These are phyloP conservation scores for Colletotrichum karsti DNA, from an alignment of 2,329 filamentous ascomycete genomes.

Conservation along the genomic window DNA sequence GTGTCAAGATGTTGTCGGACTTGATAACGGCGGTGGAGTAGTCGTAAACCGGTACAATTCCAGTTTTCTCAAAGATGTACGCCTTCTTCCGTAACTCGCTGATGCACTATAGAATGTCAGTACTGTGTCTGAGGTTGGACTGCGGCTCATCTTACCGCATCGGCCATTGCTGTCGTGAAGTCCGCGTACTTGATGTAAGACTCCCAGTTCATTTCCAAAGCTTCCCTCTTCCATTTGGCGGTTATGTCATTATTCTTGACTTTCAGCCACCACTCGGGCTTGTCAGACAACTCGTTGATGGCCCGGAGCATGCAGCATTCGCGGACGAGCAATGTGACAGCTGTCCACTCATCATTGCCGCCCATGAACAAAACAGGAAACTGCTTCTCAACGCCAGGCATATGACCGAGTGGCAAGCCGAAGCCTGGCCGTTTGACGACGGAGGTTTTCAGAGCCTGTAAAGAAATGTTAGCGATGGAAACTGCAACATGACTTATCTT, in stretches of 20 bases:
- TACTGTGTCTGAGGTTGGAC: not conserved
- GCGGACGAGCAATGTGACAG: not conserved
- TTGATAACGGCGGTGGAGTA: conserved; percentile 32
- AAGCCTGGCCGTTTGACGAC: too few relatives aligned
- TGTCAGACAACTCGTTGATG: conserved; percentile 37
- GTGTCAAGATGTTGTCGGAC: conserved; percentile 31
- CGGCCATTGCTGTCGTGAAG: not conserved
- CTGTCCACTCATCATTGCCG: too few relatives aligned
- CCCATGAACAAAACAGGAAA: too few relatives aligned
- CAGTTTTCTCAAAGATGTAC: conserved; percentile 43
- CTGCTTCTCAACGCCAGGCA: too few relatives aligned
- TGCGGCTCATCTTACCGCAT: not conserved
- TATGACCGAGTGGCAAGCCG: too few relatives aligned
- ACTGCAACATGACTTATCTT: too few relatives aligned
- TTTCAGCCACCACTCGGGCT: conserved; percentile 35
- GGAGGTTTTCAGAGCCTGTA: too few relatives aligned
- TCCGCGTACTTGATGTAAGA: not conserved
- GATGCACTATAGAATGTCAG: conserved; percentile 33
- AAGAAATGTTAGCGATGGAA: too few relatives aligned
- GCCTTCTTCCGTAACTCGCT: conserved; percentile 55
- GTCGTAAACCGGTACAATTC: conserved; percentile 42
- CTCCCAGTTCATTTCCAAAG: conserved; percentile 5
- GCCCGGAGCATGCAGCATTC: conserved; percentile 37
- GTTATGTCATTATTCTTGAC: conserved; percentile 31
- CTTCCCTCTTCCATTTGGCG: conserved; percentile 31